Conservation (phyloP, 75 land plant species). For the Sequoiadendron giganteum region DNA sequence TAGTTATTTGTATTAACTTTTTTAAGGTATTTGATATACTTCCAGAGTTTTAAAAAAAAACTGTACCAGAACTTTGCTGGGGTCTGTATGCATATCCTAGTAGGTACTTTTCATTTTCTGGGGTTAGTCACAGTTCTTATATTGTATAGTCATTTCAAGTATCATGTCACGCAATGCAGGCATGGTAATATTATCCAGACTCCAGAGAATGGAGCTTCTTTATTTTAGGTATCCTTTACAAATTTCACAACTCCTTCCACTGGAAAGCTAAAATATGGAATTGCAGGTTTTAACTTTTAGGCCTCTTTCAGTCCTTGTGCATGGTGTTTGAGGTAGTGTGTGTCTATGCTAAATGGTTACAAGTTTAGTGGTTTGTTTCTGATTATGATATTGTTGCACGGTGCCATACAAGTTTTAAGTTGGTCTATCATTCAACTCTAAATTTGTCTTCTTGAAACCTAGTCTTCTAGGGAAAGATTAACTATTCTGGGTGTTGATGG, state of each 20-base stretch:
- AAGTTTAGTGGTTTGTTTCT: neutral
- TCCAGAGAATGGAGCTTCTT: neutral
- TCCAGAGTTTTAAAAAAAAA: neutral
- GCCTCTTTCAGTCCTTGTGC: neutral
- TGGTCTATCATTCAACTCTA: neutral
- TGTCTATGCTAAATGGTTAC: neutral
- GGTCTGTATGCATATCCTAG: neutral
- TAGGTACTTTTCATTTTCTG: neutral
- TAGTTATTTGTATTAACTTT: neutral
- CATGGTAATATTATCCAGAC: neutral
- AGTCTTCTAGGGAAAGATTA: neutral
- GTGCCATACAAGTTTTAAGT: neutral
- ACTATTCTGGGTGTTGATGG: neutral
- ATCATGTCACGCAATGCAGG: neutral
- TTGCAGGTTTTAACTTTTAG: neutral
- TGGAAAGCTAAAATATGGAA: neutral
- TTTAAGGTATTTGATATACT: neutral
- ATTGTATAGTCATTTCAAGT: neutral
- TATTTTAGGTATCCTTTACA: neutral
- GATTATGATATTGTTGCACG: neutral
- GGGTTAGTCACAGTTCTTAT: neutral
- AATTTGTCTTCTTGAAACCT: neutral
- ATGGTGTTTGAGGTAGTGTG: neutral
- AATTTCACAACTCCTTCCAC: neutral
- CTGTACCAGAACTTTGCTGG: neutral